phyloP scores from a whole-genome alignment of 805 yeast genomes.

The Saccharomycopsis oosterbeekiorum region DNA sequence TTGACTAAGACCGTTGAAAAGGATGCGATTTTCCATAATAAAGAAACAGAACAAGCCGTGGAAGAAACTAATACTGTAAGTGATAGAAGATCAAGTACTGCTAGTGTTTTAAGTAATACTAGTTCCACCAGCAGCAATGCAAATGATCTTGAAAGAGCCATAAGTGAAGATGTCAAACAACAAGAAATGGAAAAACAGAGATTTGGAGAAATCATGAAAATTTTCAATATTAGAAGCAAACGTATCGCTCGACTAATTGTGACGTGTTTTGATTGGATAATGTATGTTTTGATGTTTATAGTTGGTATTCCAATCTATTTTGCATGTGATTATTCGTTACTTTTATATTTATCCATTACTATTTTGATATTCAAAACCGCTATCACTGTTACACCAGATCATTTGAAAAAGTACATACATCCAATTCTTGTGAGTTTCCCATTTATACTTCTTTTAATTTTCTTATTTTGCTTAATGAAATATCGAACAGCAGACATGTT shows the following conservation, averaged over 20 bases:
- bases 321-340: constrained; percentile 44
- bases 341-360: constrained; percentile 53
- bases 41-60: not conserved
- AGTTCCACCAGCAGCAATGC: not conserved
- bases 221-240: constrained; percentile 21
- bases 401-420: constrained; percentile 45
- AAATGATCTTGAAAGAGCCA: not conserved
- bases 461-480: constrained; percentile 47
- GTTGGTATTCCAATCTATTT: constrained; percentile 55
- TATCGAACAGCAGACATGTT: constrained; percentile 30
- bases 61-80: not conserved
- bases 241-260: constrained; percentile 30
- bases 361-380: constrained; percentile 45
- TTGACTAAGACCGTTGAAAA: constrained; percentile 21
- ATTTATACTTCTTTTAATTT: constrained; percentile 51
- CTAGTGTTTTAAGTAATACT: not conserved
- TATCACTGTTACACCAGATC: constrained; percentile 36
- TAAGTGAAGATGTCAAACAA: constrained; percentile 9
- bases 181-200: constrained; percentile 16
- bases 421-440: constrained; percentile 65
- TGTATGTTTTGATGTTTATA: constrained; percentile 38
- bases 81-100: not conserved
- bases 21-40: constrained; percentile 24
- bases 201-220: constrained; percentile 12
- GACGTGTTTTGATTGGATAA: constrained; percentile 45